Percentiles rank a stretch among this genome's conserved stretches.
These are phyloP conservation scores for Oryza brachyantha DNA, from an alignment of 176 grass and related monocot genomes.

Conservation along the genomic window DNA sequence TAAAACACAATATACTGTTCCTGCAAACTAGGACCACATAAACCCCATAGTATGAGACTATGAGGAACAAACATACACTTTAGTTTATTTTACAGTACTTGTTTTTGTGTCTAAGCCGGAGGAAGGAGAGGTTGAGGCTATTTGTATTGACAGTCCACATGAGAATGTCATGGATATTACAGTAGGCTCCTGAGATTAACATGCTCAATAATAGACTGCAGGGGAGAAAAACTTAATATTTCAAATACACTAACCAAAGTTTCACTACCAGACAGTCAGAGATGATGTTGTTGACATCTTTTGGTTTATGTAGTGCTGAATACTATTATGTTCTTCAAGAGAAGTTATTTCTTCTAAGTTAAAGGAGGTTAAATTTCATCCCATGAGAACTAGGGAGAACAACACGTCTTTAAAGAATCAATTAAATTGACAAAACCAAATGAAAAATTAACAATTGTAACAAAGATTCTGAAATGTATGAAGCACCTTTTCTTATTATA, in stretches of 20 bases:
- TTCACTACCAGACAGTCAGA: slow-evolving; percentile 1
- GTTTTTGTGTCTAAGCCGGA: background rate
- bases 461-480: background rate
- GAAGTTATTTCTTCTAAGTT: slow-evolving; percentile 5
- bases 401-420: slow-evolving; percentile 33
- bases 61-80: background rate
- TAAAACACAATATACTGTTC: background rate
- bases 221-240: background rate
- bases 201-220: background rate
- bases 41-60: background rate
- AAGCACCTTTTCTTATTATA: slow-evolving; percentile 2
- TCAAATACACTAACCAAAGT: background rate
- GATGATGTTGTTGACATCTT: background rate
- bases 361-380: background rate
- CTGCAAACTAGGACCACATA: background rate
- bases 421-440: background rate
- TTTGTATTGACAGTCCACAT: background rate
- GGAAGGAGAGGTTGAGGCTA: no score
- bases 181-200: background rate
- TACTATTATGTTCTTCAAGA: background rate
- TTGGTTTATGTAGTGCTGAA: slow-evolving; percentile 1
- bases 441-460: background rate
- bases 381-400: slow-evolving; percentile 25
- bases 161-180: background rate
- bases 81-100: background rate